Evolutionary conservation across 1,284 basidiomycete species (phyloP).

Genomic region (Ustilago xerochloae): DNA sequence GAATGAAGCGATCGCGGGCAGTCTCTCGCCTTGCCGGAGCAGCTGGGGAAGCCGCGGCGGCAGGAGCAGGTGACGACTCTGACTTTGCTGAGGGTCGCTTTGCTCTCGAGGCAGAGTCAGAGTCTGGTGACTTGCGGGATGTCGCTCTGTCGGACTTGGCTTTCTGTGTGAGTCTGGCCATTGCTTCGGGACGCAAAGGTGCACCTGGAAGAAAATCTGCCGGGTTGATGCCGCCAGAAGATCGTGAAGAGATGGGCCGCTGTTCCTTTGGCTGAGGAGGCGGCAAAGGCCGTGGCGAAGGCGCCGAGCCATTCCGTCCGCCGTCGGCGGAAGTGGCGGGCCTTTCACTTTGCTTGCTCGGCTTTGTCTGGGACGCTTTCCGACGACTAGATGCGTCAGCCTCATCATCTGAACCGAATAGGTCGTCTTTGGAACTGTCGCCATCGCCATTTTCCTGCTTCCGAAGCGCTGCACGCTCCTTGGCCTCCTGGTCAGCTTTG

Average conservation of each 20-base stretch:
- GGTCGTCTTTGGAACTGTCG: slow-evolving; percentile 21
- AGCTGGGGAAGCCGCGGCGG: slow-evolving; percentile 4
- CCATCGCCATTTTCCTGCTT: slow-evolving; percentile 8
- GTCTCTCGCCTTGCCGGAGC: slow-evolving; percentile 47
- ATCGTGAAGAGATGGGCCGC: slow-evolving; percentile 8
- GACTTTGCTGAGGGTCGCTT: slow-evolving; percentile 7
- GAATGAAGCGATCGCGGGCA: slow-evolving; percentile 56
- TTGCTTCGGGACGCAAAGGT: slow-evolving; percentile 32
- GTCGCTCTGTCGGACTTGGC: slow-evolving; percentile 6
- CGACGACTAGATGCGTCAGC: neutral
- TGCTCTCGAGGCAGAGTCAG: slow-evolving; percentile 2
- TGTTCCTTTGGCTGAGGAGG: slow-evolving; percentile 14
- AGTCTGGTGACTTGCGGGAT: slow-evolving; percentile 14
- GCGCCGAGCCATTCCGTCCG: neutral
- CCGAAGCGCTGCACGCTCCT: slow-evolving; percentile 17
- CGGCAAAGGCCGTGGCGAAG: neutral
- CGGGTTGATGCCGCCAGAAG: slow-evolving; percentile 42
- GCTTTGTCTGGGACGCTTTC: slow-evolving; percentile 1
- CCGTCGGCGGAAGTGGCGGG: neutral
- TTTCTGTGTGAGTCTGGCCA: slow-evolving; percentile 33
- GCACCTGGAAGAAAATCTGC: slow-evolving; percentile 57
- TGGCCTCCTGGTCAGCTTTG: slow-evolving; percentile 23
- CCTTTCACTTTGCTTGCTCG: neutral
- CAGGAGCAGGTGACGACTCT: slow-evolving; percentile 11
- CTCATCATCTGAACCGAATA: slow-evolving; percentile 39